phyloP scores from a whole-genome alignment of 1,284 basidiomycete species.

The Somion occarium region DNA sequence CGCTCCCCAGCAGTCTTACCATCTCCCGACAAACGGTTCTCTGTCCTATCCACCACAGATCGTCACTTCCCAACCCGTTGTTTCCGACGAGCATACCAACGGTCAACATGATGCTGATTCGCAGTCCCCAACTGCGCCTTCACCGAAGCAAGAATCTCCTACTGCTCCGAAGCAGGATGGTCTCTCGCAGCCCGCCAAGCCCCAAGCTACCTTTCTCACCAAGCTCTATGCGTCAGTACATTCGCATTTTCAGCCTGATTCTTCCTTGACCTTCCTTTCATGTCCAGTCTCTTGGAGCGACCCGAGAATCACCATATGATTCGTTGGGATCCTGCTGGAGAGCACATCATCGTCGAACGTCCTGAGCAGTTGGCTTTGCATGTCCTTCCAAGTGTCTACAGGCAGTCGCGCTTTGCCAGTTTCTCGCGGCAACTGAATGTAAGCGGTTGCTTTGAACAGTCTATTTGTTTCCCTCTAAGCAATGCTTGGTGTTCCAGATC shows the following conservation, averaged over 20 bases:
- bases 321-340: slow-evolving; percentile 84
- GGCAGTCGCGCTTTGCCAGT: slow-evolving; percentile 90
- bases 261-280: slow-evolving; percentile 10
- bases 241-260: slow-evolving; percentile 20
- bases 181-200: slow-evolving; percentile 54
- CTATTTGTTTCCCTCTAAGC: slow-evolving; percentile 18
- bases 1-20: slow-evolving; percentile 19
- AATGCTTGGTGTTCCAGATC: slow-evolving; percentile 48
- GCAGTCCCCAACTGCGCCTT: slow-evolving; percentile 25
- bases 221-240: slow-evolving; percentile 83
- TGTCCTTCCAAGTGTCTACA: slow-evolving; percentile 84
- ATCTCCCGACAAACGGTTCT: slow-evolving; percentile 25
- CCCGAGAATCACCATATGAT: slow-evolving; percentile 89
- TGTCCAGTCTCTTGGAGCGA: slow-evolving; percentile 69
- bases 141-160: slow-evolving; percentile 32
- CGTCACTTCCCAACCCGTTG: slow-evolving; percentile 46
- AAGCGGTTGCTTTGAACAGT: slow-evolving; percentile 31
- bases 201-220: slow-evolving; percentile 87
- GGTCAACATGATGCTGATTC: slow-evolving; percentile 24
- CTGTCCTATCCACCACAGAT: slow-evolving; percentile 44
- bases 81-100: slow-evolving; percentile 41
- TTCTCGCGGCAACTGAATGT: slow-evolving; percentile 94
- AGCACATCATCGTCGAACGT: slow-evolving; percentile 88
- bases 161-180: slow-evolving; percentile 42
- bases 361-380: slow-evolving; percentile 87